These are phyloP conservation scores for Rossbeevera mucosa DNA, from an alignment of 768 basidiomycete species.

Conservation along the genomic window DNA sequence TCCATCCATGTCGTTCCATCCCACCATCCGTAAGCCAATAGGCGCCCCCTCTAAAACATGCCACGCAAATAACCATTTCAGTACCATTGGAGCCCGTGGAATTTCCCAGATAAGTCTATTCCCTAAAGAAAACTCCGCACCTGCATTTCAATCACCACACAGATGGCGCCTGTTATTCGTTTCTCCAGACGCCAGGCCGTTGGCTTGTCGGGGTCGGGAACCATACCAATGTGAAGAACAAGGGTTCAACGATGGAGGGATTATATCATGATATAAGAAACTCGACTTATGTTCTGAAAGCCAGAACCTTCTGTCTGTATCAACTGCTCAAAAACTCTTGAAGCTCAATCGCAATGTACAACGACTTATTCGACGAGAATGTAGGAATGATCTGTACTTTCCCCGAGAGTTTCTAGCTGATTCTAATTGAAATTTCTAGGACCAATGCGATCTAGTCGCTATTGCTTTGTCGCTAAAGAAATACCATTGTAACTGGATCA, in stretches of 20 bases:
- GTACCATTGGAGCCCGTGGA: constrained; percentile 6
- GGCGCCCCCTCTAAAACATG: neutral
- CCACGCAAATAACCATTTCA: neutral
- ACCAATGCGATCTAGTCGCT: constrained; percentile 5
- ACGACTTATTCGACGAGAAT: constrained; percentile 10
- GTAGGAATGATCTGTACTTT: constrained; percentile 1
- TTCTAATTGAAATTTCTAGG: constrained; percentile 7
- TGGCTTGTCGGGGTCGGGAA: constrained; percentile 16
- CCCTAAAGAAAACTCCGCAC: neutral
- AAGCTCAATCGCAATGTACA: constrained; percentile 8
- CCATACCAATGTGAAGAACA: constrained; percentile 13
- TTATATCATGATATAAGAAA: constrained; percentile 11
- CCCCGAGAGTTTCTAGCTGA: neutral
- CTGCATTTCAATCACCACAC: neutral
- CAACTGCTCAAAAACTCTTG: neutral
- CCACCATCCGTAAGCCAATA: neutral
- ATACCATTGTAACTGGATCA: constrained; percentile 10
- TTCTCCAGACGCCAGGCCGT: constrained; percentile 8
- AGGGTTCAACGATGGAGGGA: neutral
- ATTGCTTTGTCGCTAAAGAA: neutral
- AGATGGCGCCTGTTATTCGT: neutral
- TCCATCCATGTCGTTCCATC: neutral
- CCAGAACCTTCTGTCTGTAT: neutral
- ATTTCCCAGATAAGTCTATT: neutral
- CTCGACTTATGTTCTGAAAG: neutral